phyloP scores from a whole-genome alignment of 192 early-diverging fungal genomes.

The Coemansia sp. region DNA sequence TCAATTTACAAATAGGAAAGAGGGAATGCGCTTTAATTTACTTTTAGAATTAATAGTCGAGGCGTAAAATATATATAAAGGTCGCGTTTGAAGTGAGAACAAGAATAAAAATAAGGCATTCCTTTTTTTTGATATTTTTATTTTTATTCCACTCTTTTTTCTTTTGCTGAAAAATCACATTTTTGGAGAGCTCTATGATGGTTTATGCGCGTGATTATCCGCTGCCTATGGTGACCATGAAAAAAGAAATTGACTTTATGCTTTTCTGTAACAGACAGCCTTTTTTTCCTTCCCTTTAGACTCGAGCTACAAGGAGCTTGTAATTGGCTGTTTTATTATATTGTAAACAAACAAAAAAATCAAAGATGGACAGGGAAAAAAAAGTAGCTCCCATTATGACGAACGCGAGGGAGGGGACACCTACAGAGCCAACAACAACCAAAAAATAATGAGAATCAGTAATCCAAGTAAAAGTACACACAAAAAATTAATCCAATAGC shows the following conservation, averaged over 20 bases:
- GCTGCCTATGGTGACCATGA: no score
- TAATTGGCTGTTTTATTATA: background rate
- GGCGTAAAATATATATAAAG: background rate
- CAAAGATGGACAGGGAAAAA: background rate
- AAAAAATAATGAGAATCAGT: background rate
- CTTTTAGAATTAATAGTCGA: background rate
- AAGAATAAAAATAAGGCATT: background rate
- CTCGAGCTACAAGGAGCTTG: no score
- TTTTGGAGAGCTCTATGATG: background rate
- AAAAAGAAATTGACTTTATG: background rate
- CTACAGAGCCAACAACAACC: conserved; percentile 4
- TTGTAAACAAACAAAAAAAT: background rate
- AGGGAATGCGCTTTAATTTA: conserved; percentile 3
- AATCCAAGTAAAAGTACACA: background rate
- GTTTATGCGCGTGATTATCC: background rate
- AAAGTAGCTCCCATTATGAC: background rate
- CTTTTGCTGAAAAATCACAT: background rate
- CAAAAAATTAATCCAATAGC: background rate
- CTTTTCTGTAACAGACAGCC: background rate
- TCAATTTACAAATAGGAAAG: background rate
- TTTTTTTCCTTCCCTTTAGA: no score
- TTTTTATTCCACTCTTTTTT: background rate
- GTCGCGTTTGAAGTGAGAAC: background rate
- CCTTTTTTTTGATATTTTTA: background rate
- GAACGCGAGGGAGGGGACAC: conserved; percentile 42